Base-by-base conservation (phyloP, 1,284 basidiomycete genomes). In the Marasmius oreades region DNA sequence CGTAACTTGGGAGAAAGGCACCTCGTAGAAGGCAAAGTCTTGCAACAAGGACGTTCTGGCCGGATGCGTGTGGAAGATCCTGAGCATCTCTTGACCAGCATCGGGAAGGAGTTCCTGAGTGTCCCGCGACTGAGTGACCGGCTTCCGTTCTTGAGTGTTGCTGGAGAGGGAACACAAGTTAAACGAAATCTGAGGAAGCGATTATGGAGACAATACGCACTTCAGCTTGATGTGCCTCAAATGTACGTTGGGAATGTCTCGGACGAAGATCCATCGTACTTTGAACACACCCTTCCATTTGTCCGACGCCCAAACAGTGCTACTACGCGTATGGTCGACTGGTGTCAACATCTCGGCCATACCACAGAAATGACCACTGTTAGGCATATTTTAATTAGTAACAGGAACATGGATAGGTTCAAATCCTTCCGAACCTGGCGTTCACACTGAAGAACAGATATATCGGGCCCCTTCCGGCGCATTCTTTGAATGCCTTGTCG, bases 271-370 rank as follows among this genome's bases (percentile, higher is more conserved):
- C 95, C 95, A 98, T 58, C 88, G 82, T 53, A 96, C 92, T 73
- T 93, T 93, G 78, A 96, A 95, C 53, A 95, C 92, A 22, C 95
- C 95, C 73, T 98, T 97, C 95, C 95, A 98, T 70, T 98, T 98
- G 74, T 97, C 93, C 37, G 94, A 95, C 0, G 94, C 93, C 95
- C 95, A 98, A 8, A 98, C 95, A 2, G 89, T 96, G 60, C 89
- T 92, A 70, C 88, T 92, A 53, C 87, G 80, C 7, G 89, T 88
- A 69, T 93, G 91, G 66, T 93, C 90, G 24, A 92, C 92, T 50
- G 90, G 87, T 8, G 92, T 94, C 64, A 93, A 72, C 95, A 97
- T 97, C 73, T 96, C 92, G 0, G 95, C 95, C 81, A 98, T 93
- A 37, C 95, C 95, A 65, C 95, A 97, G 73, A 98, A 98, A 70